A percentile compares a stretch with the other conserved stretches of the same genome.
phyloP scores from a whole-genome alignment of 768 basidiomycete genomes.

The Trametes cubensis region DNA sequence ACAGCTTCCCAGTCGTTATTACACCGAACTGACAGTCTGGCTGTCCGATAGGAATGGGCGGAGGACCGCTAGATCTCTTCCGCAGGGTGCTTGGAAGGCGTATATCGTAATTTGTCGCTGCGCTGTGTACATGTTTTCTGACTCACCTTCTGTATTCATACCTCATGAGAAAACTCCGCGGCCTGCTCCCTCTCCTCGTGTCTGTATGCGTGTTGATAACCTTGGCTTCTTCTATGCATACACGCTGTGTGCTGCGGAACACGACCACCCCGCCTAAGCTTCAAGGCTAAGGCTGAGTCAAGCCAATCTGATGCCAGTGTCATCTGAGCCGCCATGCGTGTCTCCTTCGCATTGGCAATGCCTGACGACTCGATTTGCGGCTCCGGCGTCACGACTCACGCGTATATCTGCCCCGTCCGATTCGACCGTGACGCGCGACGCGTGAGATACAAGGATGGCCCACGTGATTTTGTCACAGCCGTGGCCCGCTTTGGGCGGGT shows the following conservation, averaged over 20 bases:
- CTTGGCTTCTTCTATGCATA: neutral
- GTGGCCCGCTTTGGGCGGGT: conserved; percentile 12
- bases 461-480: conserved; percentile 19
- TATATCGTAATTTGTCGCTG: conserved; percentile 19
- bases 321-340: too few species aligned
- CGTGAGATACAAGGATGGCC: neutral
- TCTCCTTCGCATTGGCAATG: too few species aligned
- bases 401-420: too few species aligned
- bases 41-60: conserved; percentile 76
- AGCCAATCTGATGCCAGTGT: too few species aligned
- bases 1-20: neutral
- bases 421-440: neutral
- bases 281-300: too few species aligned
- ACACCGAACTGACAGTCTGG: conserved; percentile 7
- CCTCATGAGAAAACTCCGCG: conserved; percentile 10
- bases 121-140: conserved; percentile 26
- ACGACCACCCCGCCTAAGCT: neutral
- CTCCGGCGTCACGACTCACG: neutral
- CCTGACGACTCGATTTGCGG: neutral
- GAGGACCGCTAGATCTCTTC: conserved; percentile 68
- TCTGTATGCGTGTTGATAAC: neutral
- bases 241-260: neutral
- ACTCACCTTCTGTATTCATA: conserved; percentile 22
- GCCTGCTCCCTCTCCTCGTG: neutral
- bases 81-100: conserved; percentile 3